A percentile compares a stretch with the other conserved stretches of the same genome.
phyloP scores from a whole-genome alignment of 192 early-diverging fungal genomes.

The Blastocladiella britannica region DNA sequence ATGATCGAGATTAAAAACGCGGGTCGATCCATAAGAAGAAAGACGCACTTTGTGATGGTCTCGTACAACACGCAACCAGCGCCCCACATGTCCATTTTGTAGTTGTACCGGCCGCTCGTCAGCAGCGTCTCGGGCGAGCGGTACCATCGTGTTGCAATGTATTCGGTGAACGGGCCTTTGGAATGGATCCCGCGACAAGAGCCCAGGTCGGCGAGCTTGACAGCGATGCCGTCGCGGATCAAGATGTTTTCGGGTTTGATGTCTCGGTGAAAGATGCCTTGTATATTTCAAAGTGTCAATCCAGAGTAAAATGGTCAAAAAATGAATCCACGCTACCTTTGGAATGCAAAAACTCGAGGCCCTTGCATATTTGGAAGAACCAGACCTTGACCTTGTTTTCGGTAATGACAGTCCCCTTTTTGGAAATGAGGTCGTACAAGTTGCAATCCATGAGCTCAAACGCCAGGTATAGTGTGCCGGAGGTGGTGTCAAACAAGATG shows the following conservation, averaged over 20 bases:
- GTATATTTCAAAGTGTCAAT: not conserved
- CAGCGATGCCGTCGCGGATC: slow-evolving; percentile 22
- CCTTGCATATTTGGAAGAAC: slow-evolving; percentile 32
- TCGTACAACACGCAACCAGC: slow-evolving; percentile 39
- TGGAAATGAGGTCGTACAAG: slow-evolving; percentile 37
- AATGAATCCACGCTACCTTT: slow-evolving; percentile 13
- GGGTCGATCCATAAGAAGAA: not conserved
- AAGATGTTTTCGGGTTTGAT: slow-evolving; percentile 41
- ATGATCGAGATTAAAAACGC: not conserved
- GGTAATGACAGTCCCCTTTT: slow-evolving; percentile 19
- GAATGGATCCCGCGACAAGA: slow-evolving; percentile 41
- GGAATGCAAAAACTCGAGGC: slow-evolving; percentile 39
- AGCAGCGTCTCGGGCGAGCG: slow-evolving; percentile 43
- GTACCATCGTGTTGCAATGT: slow-evolving; percentile 46
- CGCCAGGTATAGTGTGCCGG: slow-evolving; percentile 29
- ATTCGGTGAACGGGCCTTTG: slow-evolving; percentile 42
- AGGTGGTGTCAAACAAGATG: slow-evolving; percentile 31
- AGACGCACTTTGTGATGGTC: slow-evolving; percentile 15
- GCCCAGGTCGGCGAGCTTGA: slow-evolving; percentile 39
- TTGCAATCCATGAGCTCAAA: slow-evolving; percentile 46
- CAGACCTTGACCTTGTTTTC: slow-evolving; percentile 30
- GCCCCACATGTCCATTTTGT: slow-evolving; percentile 42
- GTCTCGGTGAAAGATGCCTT: too few relatives aligned
- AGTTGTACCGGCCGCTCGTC: slow-evolving; percentile 28
- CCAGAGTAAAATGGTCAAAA: not conserved